These are phyloP conservation scores for Epichloe glyceriae DNA, from an alignment of 2,329 filamentous ascomycete genomes.

Conservation along the genomic window DNA sequence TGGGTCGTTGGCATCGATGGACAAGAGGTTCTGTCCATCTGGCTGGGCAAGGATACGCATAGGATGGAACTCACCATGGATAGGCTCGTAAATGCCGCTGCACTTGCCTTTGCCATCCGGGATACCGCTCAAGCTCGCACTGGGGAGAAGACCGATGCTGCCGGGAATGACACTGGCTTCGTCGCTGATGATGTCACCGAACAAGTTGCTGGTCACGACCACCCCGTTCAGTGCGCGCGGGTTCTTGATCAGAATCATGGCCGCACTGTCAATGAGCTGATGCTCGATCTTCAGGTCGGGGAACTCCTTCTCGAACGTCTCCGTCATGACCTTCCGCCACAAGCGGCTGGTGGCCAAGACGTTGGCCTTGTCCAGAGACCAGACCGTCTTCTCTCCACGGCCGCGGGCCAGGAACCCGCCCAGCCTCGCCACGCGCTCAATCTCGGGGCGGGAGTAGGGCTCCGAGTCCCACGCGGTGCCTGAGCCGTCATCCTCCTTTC, in stretches of 20 bases:
- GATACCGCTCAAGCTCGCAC: slow-evolving; percentile 30
- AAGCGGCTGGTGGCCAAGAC: slow-evolving; percentile 80
- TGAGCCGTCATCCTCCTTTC: slow-evolving; percentile 36
- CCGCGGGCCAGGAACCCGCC: slow-evolving; percentile 70
- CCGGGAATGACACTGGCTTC: slow-evolving; percentile 58
- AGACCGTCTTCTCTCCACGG: slow-evolving; percentile 52
- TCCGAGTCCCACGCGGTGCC: slow-evolving; percentile 72
- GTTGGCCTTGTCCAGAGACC: slow-evolving; percentile 90
- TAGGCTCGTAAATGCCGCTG: slow-evolving; percentile 67
- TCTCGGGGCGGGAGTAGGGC: slow-evolving; percentile 71
- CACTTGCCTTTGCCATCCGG: slow-evolving; percentile 19
- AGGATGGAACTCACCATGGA: slow-evolving; percentile 38
- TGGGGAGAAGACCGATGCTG: slow-evolving; percentile 31
- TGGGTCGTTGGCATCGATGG: too few species aligned
- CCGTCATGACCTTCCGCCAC: slow-evolving; percentile 77
- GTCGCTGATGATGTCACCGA: slow-evolving; percentile 92
- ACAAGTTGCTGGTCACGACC: slow-evolving; percentile 76
- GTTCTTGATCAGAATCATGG: slow-evolving; percentile 96
- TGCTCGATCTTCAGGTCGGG: slow-evolving; percentile 73
- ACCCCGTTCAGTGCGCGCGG: slow-evolving; percentile 78
- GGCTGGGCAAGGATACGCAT: neutral
- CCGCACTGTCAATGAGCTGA: slow-evolving; percentile 87
- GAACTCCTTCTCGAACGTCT: slow-evolving; percentile 81
- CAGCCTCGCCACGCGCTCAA: slow-evolving; percentile 76
- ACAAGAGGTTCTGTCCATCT: too few species aligned